Conservation (phyloP, 2,329 filamentous ascomycete genomes). For the Fusarium acutatum region DNA sequence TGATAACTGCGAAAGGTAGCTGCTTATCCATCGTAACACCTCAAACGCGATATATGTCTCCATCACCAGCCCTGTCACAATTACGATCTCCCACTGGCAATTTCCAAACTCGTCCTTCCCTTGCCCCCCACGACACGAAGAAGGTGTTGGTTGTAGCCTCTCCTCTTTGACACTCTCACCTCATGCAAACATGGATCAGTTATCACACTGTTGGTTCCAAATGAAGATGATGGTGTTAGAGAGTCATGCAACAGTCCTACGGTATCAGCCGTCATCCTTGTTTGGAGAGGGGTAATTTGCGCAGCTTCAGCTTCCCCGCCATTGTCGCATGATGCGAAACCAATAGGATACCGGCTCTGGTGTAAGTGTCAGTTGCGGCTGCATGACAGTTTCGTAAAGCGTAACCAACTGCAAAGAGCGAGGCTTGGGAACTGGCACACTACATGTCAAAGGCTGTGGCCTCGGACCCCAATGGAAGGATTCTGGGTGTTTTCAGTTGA, state of each 20-base stretch:
- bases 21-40: background rate
- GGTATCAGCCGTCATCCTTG: slow-evolving; percentile 6
- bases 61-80: background rate
- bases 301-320: background rate
- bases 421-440: background rate
- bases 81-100: background rate
- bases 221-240: background rate
- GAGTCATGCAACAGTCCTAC: slow-evolving; percentile 17
- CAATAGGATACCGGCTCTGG: background rate
- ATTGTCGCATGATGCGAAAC: background rate
- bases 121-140: background rate
- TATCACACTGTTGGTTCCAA: background rate
- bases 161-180: background rate
- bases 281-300: background rate
- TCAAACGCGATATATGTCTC: background rate
- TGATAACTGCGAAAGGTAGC: background rate
- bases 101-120: background rate
- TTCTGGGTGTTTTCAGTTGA: background rate
- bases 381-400: slow-evolving; percentile 1
- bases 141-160: background rate
- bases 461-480: background rate
- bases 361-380: background rate
- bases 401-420: background rate
- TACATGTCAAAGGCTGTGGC: background rate
- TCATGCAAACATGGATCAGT: background rate